A percentile compares a stretch with the other conserved stretches of the same genome.
phyloP scores from a whole-genome alignment of 2,329 filamentous ascomycete species.

The Huntiella savannae region DNA sequence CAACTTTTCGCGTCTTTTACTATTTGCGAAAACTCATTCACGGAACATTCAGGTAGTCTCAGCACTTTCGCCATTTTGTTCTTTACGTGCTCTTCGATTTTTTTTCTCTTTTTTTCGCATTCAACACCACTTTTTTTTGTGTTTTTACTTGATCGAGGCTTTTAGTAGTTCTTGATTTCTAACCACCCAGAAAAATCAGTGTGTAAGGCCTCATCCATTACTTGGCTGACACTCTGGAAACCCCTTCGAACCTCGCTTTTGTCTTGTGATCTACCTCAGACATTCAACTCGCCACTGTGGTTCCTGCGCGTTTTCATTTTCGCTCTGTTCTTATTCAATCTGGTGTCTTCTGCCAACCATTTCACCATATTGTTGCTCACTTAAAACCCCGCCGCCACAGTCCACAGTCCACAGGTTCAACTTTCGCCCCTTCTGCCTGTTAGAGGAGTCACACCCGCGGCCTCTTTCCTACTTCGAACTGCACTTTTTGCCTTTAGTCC shows the following conservation, averaged over 20 bases:
- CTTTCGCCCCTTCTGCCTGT: neutral
- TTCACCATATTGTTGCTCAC: no score
- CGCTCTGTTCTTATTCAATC: neutral
- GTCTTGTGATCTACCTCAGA: neutral
- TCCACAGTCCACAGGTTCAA: no score
- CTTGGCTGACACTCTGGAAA: no score
- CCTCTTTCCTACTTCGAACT: neutral
- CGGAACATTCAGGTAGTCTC: neutral
- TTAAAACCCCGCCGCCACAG: no score
- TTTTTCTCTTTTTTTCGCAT: conserved; percentile 2
- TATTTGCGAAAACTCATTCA: no score
- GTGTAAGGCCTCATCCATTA: no score
- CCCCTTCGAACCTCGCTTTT: neutral
- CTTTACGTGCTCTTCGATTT: neutral
- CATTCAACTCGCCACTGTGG: neutral
- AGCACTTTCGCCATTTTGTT: neutral
- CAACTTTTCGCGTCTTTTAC: neutral
- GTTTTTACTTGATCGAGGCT: conserved; percentile 6
- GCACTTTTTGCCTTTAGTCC: neutral
- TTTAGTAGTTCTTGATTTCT: conserved; percentile 11
- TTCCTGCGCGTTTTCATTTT: conserved; percentile 4
- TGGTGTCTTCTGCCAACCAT: no score
- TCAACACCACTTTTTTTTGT: neutral
- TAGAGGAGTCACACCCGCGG: neutral
- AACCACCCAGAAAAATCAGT: neutral